These are phyloP conservation scores for Pyricularia sp. DNA, from an alignment of 2,329 filamentous ascomycete species.

Conservation along the genomic window DNA sequence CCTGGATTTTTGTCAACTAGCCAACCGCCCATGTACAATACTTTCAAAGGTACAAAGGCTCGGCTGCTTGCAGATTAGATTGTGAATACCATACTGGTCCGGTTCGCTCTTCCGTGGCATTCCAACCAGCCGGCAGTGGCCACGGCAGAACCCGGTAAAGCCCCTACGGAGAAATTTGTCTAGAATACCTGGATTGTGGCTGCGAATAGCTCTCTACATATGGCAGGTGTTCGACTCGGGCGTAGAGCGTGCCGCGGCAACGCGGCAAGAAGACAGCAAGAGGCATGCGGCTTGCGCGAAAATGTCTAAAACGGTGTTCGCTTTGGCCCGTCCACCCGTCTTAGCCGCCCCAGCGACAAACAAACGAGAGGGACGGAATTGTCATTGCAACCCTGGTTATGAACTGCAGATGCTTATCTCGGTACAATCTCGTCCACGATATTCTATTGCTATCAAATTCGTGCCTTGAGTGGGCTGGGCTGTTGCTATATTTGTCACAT, in stretches of 20 bases:
- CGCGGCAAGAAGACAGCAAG: background rate
- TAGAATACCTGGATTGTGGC: background rate
- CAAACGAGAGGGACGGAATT: background rate
- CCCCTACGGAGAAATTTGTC: background rate
- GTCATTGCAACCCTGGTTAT: background rate
- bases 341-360: background rate
- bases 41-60: background rate
- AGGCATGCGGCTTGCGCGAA: background rate
- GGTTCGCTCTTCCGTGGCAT: background rate
- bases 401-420: slow-evolving; percentile 4
- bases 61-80: background rate
- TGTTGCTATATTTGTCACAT: background rate
- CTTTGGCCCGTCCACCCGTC: background rate
- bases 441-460: background rate
- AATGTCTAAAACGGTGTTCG: background rate
- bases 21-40: background rate
- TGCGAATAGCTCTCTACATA: background rate
- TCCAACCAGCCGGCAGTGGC: background rate
- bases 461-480: background rate
- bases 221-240: background rate
- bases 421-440: background rate
- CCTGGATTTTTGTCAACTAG: too few species aligned
- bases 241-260: background rate
- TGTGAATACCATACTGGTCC: background rate
- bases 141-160: background rate